Evolutionary conservation across 306 rosid species (phyloP).

Genomic region (Benincasa hispida): DNA sequence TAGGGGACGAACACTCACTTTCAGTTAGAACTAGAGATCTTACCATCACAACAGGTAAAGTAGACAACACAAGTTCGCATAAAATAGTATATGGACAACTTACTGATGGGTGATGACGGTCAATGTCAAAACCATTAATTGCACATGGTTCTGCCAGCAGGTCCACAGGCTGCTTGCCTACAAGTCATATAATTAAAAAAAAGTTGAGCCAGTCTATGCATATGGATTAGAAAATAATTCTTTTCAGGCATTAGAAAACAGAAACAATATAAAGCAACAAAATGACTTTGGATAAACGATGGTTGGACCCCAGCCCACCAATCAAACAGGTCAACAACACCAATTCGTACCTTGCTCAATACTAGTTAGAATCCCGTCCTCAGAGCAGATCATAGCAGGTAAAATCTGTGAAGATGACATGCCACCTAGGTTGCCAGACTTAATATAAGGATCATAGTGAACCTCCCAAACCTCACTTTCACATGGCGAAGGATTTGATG

Average conservation of each 20-base stretch:
- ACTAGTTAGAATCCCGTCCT: slow-evolving; percentile 78
- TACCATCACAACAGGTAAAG: not conserved
- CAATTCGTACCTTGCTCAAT: slow-evolving; percentile 59
- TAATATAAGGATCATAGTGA: slow-evolving; percentile 57
- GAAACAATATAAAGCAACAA: not conserved
- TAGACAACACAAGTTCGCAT: not conserved
- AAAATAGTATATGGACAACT: slow-evolving; percentile 17
- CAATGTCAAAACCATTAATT: slow-evolving; percentile 86
- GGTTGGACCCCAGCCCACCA: not conserved
- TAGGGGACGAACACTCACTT: not conserved
- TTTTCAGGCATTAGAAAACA: not conserved
- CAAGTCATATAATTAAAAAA: slow-evolving; percentile 1
- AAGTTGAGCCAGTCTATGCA: not conserved
- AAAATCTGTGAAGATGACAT: slow-evolving; percentile 56
- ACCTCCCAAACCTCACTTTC: slow-evolving; percentile 99
- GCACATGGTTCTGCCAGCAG: slow-evolving; percentile 89
- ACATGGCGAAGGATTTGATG: slow-evolving; percentile 29
- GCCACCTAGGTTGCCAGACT: slow-evolving; percentile 34
- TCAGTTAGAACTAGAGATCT: not conserved
- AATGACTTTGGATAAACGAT: not conserved
- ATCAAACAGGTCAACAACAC: not conserved
- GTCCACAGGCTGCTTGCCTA: slow-evolving; percentile 69
- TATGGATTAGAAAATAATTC: not conserved
- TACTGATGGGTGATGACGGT: slow-evolving; percentile 64
- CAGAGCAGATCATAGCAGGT: slow-evolving; percentile 83